Evolutionary conservation across 352 stramenopile genomes (phyloP), one percentile per base, ranked within the genome.

Genomic region (Phytophthora sansomeana): DNA sequence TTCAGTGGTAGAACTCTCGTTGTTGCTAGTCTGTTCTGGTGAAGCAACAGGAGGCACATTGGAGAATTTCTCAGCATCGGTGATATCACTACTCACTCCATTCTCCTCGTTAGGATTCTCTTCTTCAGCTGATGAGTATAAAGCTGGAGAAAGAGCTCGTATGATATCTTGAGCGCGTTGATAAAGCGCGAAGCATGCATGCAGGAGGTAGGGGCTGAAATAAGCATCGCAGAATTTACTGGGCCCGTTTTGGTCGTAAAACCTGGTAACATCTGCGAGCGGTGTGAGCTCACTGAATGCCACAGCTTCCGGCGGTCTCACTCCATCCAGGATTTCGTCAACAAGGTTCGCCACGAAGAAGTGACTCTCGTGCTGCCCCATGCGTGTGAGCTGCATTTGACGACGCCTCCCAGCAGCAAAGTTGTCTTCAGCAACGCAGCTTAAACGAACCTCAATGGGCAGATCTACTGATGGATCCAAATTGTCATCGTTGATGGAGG

Each of bases 291-390:
- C 63, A 19, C 46, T 26, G 35, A 87, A 84, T 3, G 36, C 16
- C 6, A 78, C 48, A 11, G 44, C n/a, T 46, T 80, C 65, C 5
- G 33, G 41, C 14, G 70, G 69, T 17, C 72, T 64, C 5, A 93
- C 62, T 8, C 49, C 49, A 16, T 58, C 17, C 21, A 95, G 35
- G 3, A 93, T 64, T 29, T 89, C 69, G 44, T 87, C 74, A 6
- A 95, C 67, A 3, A 95, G 46, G 38, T 79, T 74, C 48, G 82
- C 74, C 6, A 83, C 67, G 63, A 91, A 80, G 41, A 87, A 90
- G 13, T 47, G 8, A 1, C 52, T 84, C 32, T 81, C 58, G 35
- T 44, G 49, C 13, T 70, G 41, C 6, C 76, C 63, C 9, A 81
- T 51, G 5, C 8, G 19, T 2, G 10, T 21, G 5, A 65, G 50